A percentile compares a stretch with the other conserved stretches of the same genome.
Evolutionary conservation across 192 early-diverging fungal genomes (phyloP).

Genomic region (Podila minutissima): DNA sequence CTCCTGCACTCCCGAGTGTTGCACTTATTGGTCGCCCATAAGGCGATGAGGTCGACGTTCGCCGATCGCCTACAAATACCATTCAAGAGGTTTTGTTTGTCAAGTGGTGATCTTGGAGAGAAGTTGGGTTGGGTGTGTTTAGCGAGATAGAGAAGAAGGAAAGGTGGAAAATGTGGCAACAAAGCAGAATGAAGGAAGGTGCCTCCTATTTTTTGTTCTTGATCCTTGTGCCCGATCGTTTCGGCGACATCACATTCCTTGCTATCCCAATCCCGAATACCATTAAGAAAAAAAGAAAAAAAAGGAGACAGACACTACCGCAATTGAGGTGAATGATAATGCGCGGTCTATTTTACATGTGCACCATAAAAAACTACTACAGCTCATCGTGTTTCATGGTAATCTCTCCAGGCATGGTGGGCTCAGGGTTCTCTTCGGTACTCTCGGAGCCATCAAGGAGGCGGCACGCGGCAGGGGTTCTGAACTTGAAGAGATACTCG

Average conservation of each 20-base stretch:
- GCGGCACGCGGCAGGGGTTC: slow-evolving; percentile 85
- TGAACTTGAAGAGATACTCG: slow-evolving; percentile 84
- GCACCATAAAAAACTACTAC: not conserved
- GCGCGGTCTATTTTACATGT: too few species aligned
- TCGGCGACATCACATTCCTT: too few species aligned
- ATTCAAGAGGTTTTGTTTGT: slow-evolving; percentile 6
- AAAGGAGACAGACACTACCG: not conserved
- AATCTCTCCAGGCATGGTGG: not conserved
- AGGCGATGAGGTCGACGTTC: slow-evolving; percentile 11
- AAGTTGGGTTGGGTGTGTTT: not conserved
- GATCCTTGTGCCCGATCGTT: too few species aligned
- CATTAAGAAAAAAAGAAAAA: not conserved
- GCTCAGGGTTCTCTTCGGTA: not conserved
- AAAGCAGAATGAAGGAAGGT: not conserved
- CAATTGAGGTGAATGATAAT: too few species aligned
- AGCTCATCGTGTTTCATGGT: slow-evolving; percentile 11
- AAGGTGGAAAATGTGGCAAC: not conserved
- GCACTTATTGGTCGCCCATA: not conserved
- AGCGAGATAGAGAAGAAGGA: not conserved
- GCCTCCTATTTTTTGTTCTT: slow-evolving; percentile 5
- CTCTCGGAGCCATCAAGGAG: not conserved
- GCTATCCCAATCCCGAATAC: too few species aligned
- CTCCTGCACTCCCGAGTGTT: slow-evolving; percentile 1
- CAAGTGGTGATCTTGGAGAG: too few species aligned
- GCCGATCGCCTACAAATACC: slow-evolving; percentile 18